phyloP scores from a whole-genome alignment of 2,329 filamentous ascomycete genomes.

The Xylariomycetidae sp. region DNA sequence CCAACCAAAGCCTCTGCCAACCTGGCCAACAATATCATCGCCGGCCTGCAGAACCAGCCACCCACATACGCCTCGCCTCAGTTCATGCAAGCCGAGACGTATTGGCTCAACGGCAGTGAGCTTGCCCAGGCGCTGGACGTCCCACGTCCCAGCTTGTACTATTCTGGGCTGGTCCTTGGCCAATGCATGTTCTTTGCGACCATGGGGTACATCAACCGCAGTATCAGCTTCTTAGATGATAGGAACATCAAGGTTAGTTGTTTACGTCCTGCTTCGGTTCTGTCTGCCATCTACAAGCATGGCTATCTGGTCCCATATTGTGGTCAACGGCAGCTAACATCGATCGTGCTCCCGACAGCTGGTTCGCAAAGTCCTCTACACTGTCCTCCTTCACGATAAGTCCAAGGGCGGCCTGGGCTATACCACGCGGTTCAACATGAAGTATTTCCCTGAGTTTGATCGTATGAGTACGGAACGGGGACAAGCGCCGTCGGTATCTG shows the following conservation, averaged over 20 bases:
- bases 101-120: slow-evolving; percentile 64
- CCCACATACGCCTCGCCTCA: slow-evolving; percentile 59
- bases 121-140: slow-evolving; percentile 56
- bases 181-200: slow-evolving; percentile 62
- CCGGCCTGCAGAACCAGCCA: slow-evolving; percentile 57
- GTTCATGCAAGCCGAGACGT: slow-evolving; percentile 61
- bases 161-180: slow-evolving; percentile 53
- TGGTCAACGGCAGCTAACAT: too few species aligned
- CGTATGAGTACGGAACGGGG: slow-evolving; percentile 30
- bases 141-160: slow-evolving; percentile 48
- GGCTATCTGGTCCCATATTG: too few species aligned
- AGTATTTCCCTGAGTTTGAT: slow-evolving; percentile 53
- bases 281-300: too few species aligned
- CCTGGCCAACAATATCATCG: slow-evolving; percentile 71
- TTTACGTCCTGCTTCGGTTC: not conserved
- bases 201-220: slow-evolving; percentile 40
- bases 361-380: slow-evolving; percentile 52
- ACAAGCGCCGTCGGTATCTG: slow-evolving; percentile 19
- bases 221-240: slow-evolving; percentile 32
- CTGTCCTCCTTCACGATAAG: slow-evolving; percentile 56
- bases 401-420: slow-evolving; percentile 52
- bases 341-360: slow-evolving; percentile 19
- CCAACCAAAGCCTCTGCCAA: slow-evolving; percentile 57
- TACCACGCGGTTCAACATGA: slow-evolving; percentile 62
- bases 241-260: slow-evolving; percentile 42